Conservation (phyloP, 352 stramenopile species). For the Phytophthora pseudosyringae region DNA sequence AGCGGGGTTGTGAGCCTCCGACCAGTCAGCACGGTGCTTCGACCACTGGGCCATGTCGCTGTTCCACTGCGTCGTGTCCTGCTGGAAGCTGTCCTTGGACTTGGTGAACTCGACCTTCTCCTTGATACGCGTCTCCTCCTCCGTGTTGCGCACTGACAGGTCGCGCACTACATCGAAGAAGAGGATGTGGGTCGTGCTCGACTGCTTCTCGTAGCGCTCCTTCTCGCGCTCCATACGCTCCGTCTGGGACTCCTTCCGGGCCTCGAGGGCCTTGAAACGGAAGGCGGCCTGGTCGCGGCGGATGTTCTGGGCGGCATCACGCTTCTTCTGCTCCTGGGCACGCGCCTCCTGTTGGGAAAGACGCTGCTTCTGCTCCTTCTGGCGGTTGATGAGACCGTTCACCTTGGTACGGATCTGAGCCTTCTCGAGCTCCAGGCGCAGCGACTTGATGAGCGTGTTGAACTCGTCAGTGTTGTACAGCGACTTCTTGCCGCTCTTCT, state of each 20-base stretch:
- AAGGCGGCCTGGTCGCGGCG: conserved; percentile 74
- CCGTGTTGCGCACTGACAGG: conserved; percentile 68
- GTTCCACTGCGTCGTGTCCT: conserved; percentile 90
- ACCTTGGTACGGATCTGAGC: conserved; percentile 85
- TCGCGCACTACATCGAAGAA: conserved; percentile 87
- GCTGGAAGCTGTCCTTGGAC: conserved; percentile 89
- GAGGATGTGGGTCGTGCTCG: conserved; percentile 76
- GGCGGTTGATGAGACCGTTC: conserved; percentile 64
- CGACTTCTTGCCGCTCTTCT: conserved; percentile 71
- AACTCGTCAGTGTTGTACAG: conserved; percentile 86
- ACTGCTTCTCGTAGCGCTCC: conserved; percentile 80
- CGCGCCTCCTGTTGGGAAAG: conserved; percentile 67
- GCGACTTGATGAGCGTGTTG: conserved; percentile 72
- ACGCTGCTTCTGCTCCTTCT: conserved; percentile 77
- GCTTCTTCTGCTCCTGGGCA: conserved; percentile 70
- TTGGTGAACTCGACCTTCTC: conserved; percentile 92
- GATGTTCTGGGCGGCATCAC: conserved; percentile 73
- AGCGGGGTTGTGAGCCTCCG: conserved; percentile 85
- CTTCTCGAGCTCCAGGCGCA: conserved; percentile 88
- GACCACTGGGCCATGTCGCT: conserved; percentile 89
- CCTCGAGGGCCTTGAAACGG: conserved; percentile 82
- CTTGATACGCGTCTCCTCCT: conserved; percentile 84
- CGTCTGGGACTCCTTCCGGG: conserved; percentile 80
- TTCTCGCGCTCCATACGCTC: conserved; percentile 87
- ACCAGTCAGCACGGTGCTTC: conserved; percentile 89